These are phyloP conservation scores for Chytriomyces sp. DNA, from an alignment of 192 early-diverging fungal species.

Conservation along the genomic window DNA sequence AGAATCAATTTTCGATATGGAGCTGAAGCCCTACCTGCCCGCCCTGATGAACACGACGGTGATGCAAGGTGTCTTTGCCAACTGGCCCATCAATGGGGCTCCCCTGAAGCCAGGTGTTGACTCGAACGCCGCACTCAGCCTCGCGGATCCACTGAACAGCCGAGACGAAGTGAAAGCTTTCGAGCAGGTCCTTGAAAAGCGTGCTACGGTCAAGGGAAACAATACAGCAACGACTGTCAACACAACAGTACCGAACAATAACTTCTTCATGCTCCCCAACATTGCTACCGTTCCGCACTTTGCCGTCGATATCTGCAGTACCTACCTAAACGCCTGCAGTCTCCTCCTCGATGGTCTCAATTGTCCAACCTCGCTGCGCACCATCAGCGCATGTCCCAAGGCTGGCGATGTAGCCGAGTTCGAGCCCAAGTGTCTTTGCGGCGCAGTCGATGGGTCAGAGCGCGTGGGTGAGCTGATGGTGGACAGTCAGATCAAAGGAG, in stretches of 20 bases:
- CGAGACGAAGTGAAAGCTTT: neutral
- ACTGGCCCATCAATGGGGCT: neutral
- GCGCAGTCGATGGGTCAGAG: neutral
- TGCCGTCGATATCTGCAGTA: neutral
- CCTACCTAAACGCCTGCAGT: neutral
- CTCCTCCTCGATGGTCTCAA: neutral
- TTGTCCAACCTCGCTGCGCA: neutral
- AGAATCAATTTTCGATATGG: neutral
- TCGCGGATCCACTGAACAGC: neutral
- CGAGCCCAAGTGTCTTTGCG: neutral
- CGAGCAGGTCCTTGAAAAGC: neutral
- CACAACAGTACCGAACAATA: neutral
- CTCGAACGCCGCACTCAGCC: neutral
- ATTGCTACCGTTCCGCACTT: neutral
- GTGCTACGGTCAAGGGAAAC: neutral
- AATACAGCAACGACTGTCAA: neutral
- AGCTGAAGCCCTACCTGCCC: neutral
- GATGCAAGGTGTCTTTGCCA: constrained; percentile 2
- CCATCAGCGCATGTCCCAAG: neutral
- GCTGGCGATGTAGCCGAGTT: neutral
- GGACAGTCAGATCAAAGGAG: neutral
- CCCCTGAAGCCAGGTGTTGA: neutral
- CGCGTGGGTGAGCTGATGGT: constrained; percentile 6
- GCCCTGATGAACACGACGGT: neutral
- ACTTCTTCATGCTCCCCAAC: neutral